A percentile compares a stretch with the other conserved stretches of the same genome.
These are phyloP conservation scores for Suillus ampliporus DNA, from an alignment of 768 basidiomycete genomes.

Conservation along the genomic window DNA sequence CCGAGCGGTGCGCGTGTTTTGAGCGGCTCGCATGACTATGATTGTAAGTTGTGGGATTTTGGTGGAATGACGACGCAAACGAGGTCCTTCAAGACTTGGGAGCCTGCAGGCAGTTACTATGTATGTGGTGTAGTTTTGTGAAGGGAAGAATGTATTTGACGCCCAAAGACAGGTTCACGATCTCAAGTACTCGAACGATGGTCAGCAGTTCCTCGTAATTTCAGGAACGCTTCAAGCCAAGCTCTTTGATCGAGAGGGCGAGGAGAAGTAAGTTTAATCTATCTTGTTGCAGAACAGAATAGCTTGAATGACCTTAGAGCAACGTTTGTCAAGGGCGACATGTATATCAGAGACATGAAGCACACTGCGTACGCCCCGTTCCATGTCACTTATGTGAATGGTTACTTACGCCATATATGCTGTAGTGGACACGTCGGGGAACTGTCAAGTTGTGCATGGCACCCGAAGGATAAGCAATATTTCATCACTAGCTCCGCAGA, in stretches of 20 bases:
- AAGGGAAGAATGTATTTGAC: not conserved
- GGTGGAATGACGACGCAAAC: conserved; percentile 93
- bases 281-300: conserved; percentile 34
- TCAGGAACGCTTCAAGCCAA: conserved; percentile 89
- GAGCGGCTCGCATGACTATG: conserved; percentile 96
- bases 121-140: conserved; percentile 45
- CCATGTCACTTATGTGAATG: conserved; percentile 13
- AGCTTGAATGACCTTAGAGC: conserved; percentile 66
- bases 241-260: conserved; percentile 90
- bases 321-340: conserved; percentile 91
- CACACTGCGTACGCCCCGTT: conserved; percentile 82
- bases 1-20: conserved; percentile 91
- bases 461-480: conserved; percentile 80
- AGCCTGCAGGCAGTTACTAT: conserved; percentile 92
- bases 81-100: conserved; percentile 97
- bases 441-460: conserved; percentile 88
- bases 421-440: conserved; percentile 93
- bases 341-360: conserved; percentile 98
- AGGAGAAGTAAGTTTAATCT: conserved; percentile 75
- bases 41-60: conserved; percentile 99
- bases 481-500: conserved; percentile 97
- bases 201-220: conserved; percentile 85
- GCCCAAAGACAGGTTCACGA: conserved; percentile 75
- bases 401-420: conserved; percentile 12
- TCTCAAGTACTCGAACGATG: conserved; percentile 86